Conservation (phyloP, 2,329 filamentous ascomycete species). For the Aspergillus arachidicola region DNA sequence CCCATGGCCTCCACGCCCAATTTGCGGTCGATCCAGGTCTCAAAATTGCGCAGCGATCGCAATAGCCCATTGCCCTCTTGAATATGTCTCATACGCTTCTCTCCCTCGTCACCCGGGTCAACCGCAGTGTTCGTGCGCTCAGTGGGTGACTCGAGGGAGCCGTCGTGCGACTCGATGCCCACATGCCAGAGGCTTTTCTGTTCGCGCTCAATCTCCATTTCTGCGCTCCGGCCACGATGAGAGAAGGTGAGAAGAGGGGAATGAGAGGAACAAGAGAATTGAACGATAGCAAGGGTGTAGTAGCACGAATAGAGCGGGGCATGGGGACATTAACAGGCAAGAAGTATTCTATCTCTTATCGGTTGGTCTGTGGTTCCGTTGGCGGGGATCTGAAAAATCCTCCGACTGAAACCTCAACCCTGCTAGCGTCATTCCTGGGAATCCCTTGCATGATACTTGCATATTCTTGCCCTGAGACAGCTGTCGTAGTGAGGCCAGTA, state of each 20-base stretch:
- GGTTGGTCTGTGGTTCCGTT: not conserved
- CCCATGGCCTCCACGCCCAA: constrained; percentile 9
- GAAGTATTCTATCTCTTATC: not conserved
- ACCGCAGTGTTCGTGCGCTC: not conserved
- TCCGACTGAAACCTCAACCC: not conserved
- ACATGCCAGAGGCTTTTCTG: constrained; percentile 3
- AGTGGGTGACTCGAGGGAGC: not conserved
- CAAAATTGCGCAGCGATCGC: constrained; percentile 2
- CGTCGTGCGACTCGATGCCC: not conserved
- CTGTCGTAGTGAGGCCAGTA: not conserved
- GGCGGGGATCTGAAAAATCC: not conserved
- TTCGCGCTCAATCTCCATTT: not conserved
- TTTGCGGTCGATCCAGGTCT: constrained; percentile 5
- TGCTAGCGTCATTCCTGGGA: not conserved
- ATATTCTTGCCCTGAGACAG: not conserved
- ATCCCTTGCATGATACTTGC: not conserved
- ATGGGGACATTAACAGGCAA: not conserved
- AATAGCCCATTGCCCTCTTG: not conserved
- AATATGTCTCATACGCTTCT: not conserved
- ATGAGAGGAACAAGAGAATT: too few species aligned
- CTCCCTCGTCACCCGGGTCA: not conserved
- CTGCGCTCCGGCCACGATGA: not conserved
- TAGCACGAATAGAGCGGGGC: not conserved
- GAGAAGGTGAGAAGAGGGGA: too few species aligned
- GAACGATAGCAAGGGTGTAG: not conserved